Conservation (phyloP, 2,329 filamentous ascomycete species). For the Colletotrichum siamense region DNA sequence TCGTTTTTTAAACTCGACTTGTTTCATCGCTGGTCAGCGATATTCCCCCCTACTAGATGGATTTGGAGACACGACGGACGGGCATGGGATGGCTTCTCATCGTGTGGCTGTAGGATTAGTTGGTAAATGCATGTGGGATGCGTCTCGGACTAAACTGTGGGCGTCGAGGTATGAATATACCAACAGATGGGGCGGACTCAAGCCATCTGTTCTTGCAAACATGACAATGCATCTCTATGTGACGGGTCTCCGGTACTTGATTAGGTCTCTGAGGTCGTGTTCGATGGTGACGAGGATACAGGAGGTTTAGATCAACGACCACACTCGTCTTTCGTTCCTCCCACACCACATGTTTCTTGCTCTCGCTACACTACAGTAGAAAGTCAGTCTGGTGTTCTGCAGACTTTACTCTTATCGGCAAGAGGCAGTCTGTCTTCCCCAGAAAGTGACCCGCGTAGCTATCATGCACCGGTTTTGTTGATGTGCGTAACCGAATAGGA, state of each 20-base stretch:
- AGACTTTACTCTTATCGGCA: background rate
- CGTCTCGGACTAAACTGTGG: background rate
- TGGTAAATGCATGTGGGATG: background rate
- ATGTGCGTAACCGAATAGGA: background rate
- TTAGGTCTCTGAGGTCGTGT: background rate
- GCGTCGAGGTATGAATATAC: background rate
- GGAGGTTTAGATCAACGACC: background rate
- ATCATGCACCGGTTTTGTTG: background rate
- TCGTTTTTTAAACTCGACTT: background rate
- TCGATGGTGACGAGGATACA: background rate
- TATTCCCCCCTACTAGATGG: background rate
- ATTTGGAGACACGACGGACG: background rate
- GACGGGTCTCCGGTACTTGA: background rate
- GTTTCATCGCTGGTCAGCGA: background rate
- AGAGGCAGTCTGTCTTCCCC: background rate
- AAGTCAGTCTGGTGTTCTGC: no score
- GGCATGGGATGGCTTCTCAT: background rate
- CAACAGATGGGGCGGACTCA: background rate
- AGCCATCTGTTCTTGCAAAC: background rate
- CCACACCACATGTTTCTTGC: no score
- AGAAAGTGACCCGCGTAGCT: background rate
- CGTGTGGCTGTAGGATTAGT: background rate
- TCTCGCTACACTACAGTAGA: no score
- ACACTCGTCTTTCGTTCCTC: no score
- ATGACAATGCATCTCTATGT: background rate